A percentile compares a stretch with the other conserved stretches of the same genome.
phyloP scores from a whole-genome alignment of 1,284 basidiomycete genomes.

The Sanghuangporus baumii region DNA sequence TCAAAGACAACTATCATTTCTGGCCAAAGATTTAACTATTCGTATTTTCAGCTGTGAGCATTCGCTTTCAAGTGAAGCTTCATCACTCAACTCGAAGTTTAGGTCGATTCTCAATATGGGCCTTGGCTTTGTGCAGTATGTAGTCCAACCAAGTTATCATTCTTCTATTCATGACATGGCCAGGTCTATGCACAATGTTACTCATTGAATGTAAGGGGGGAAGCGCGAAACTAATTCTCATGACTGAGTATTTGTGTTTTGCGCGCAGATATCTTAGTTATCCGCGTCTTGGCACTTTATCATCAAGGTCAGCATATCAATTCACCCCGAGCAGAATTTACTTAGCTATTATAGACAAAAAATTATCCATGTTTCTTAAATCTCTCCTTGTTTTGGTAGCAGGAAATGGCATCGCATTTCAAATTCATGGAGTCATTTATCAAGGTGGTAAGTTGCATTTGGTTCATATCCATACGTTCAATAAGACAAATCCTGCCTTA shows the following conservation, averaged over 20 bases:
- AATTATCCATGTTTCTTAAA: neutral
- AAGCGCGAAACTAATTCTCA: neutral
- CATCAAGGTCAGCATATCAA: neutral
- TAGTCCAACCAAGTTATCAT: too few relatives aligned
- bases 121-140: neutral
- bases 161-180: neutral
- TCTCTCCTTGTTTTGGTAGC: neutral
- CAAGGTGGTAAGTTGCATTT: too few relatives aligned
- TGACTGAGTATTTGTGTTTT: neutral
- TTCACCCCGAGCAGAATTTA: neutral
- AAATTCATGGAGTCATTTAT: too few relatives aligned
- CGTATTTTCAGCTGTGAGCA: neutral
- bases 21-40: neutral
- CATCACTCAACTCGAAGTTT: neutral
- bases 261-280: constrained; percentile 1
- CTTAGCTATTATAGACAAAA: neutral
- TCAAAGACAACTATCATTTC: neutral
- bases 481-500: too few relatives aligned
- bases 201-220: neutral
- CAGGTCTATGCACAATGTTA: neutral
- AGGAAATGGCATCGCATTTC: too few relatives aligned
- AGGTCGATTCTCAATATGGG: neutral
- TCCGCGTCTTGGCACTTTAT: constrained; percentile 9
- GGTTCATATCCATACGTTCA: too few relatives aligned
- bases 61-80: neutral